phyloP scores from a whole-genome alignment of 805 yeast genomes.

The Metschnikowia henanensis region DNA sequence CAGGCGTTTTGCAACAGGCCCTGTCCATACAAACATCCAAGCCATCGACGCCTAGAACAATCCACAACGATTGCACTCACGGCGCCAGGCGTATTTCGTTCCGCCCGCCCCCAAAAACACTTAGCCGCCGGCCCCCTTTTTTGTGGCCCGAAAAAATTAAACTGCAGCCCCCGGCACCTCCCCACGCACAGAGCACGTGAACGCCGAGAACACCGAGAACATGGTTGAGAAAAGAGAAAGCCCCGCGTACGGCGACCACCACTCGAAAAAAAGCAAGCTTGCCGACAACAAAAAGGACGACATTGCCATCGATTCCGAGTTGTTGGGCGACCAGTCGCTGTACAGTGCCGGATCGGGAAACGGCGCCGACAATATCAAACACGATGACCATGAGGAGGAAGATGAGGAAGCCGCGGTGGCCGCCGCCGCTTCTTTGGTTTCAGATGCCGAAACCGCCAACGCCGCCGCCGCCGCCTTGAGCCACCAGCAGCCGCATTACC shows the following conservation, averaged over 20 bases:
- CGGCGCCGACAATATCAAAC: conserved; percentile 9
- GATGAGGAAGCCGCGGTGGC: conserved; percentile 28
- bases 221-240: conserved; percentile 21
- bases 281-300: conserved; percentile 20
- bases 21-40: conserved; percentile 1
- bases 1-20: conserved; percentile 7
- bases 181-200: conserved; percentile 5
- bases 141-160: background rate
- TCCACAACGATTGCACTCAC: background rate
- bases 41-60: background rate
- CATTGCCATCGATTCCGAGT: conserved; percentile 42
- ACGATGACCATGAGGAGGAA: conserved; percentile 22
- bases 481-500: conserved; percentile 25
- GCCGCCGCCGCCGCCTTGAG: conserved; percentile 24
- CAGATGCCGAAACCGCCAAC: conserved; percentile 25
- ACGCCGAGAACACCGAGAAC: too few relatives aligned
- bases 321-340: conserved; percentile 42
- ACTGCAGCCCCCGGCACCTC: background rate
- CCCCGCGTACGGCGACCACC: conserved; percentile 16
- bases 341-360: conserved; percentile 18
- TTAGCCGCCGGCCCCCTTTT: conserved; percentile 1
- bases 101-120: background rate
- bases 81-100: background rate
- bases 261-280: conserved; percentile 16
- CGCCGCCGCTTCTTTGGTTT: conserved; percentile 29